Evolutionary conservation across 106 monocot genomes (phyloP).

Genomic region (Allium fistulosum): DNA sequence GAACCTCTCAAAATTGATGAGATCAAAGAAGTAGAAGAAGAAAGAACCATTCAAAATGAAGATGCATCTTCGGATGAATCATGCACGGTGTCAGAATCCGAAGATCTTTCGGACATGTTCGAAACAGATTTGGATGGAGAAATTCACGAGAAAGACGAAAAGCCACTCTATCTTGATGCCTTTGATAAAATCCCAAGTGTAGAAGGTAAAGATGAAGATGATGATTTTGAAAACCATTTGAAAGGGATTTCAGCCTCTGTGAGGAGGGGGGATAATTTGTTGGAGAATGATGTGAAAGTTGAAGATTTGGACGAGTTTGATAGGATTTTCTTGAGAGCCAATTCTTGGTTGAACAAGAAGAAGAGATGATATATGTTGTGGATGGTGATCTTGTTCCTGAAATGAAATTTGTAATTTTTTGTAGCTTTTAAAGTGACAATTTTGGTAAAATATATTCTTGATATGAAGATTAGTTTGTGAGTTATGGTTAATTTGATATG

Average conservation of each 20-base stretch:
- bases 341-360: conserved; percentile 53
- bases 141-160: conserved; percentile 19
- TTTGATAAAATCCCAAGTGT: conserved; percentile 50
- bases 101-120: conserved; percentile 87
- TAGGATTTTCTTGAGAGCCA: conserved; percentile 76
- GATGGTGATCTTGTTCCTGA: neutral
- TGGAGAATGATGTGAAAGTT: conserved; percentile 34
- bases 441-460: no score
- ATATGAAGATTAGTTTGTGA: no score
- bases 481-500: no score
- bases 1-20: conserved; percentile 3
- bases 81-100: conserved; percentile 45
- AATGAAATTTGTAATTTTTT: neutral
- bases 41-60: conserved; percentile 7
- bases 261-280: conserved; percentile 17
- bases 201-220: conserved; percentile 24
- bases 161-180: conserved; percentile 61
- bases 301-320: conserved; percentile 78
- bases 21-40: conserved; percentile 9
- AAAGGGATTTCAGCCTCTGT: conserved; percentile 27
- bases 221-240: conserved; percentile 17
- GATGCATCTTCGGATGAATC: conserved; percentile 24
- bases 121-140: conserved; percentile 63
- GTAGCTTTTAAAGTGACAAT: neutral
- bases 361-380: conserved; percentile 17